A percentile compares a stretch with the other conserved stretches of the same genome.
phyloP scores from a whole-genome alignment of 2,329 filamentous ascomycete species.

The Epichloe baconii region DNA sequence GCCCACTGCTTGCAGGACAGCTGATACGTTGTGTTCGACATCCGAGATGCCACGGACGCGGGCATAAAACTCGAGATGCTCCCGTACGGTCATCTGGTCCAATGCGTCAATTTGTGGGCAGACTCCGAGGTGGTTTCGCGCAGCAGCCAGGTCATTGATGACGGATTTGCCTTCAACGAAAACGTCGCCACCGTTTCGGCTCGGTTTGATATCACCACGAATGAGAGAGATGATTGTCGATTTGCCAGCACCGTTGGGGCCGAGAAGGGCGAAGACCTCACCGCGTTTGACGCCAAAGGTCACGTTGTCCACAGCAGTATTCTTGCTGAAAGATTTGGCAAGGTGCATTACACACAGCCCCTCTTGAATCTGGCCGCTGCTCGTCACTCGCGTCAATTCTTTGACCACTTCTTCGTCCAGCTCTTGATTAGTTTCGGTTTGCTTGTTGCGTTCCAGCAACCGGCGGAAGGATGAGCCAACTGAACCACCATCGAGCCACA shows the following conservation, averaged over 20 bases:
- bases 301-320: slow-evolving; percentile 75
- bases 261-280: slow-evolving; percentile 79
- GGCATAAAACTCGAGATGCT: slow-evolving; percentile 83
- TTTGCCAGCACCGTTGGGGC: slow-evolving; percentile 86
- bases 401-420: slow-evolving; percentile 48
- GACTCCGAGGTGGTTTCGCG: slow-evolving; percentile 70
- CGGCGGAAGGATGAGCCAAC: slow-evolving; percentile 38
- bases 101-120: slow-evolving; percentile 83
- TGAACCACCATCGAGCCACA: slow-evolving; percentile 72
- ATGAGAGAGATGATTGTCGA: slow-evolving; percentile 82
- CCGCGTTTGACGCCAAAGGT: slow-evolving; percentile 69
- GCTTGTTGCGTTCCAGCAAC: slow-evolving; percentile 23
- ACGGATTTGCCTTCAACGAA: slow-evolving; percentile 70
- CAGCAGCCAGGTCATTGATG: slow-evolving; percentile 54
- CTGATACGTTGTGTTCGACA: slow-evolving; percentile 62
- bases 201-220: slow-evolving; percentile 72
- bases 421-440: slow-evolving; percentile 17
- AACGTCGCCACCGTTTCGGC: slow-evolving; percentile 59
- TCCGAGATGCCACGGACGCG: slow-evolving; percentile 66
- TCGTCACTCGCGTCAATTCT: slow-evolving; percentile 50
- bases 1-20: slow-evolving; percentile 71
- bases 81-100: slow-evolving; percentile 78
- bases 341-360: slow-evolving; percentile 70
- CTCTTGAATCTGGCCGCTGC: slow-evolving; percentile 28
- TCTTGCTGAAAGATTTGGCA: slow-evolving; percentile 64